Evolutionary conservation across 208 protist genomes (phyloP), one percentile per base, ranked within the genome.

Genomic region (Acanthamoeba healyi): DNA sequence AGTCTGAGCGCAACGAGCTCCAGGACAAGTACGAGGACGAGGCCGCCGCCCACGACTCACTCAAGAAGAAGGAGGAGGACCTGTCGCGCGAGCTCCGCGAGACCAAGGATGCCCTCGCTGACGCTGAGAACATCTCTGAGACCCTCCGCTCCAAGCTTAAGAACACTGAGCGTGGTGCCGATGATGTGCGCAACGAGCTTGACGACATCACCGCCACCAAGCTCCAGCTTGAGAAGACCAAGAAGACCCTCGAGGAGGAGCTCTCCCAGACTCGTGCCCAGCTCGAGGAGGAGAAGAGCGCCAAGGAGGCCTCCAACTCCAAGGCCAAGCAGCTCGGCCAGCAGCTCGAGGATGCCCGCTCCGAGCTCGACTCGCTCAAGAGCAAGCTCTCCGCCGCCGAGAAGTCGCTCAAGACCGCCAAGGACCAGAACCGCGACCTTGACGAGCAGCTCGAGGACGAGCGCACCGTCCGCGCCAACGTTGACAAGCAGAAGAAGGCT

Each of bases 401-500:
- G 81, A 94, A 95, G 93, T 49, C 63, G 42, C 26, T 94, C 46
- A 70, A 87, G 56, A 93, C 26, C 51, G 38, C 92, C 24, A 61
- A 95, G 61, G 51, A 56, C 36, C 67, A 95, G 49, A 94, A 94
- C 51, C 51, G 65, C 22, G 88, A 88, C 46, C 36, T 89, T 24
- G 65, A 95, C 42, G 94, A 96, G 56, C 84, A 94, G 38, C 79
- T 94, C 9, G 94, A 96, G 54, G 84, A 97, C 65, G 94, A 97
- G 61, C 63, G 63, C 34, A 22, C 24, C 12, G 51, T 49, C 32
- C 82, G 91, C 54, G 72, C 40, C 34, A 94, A 94, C 67, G 51
- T 96, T 29, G 94, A 97, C 42, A 96, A 96, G 65, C 42, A 61
- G 61, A 96, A 96, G 87, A 96, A 97, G 82, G 67, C 89, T n/a